These are phyloP conservation scores for Colletotrichum costaricense DNA, from an alignment of 2,329 filamentous ascomycete genomes.

Conservation along the genomic window DNA sequence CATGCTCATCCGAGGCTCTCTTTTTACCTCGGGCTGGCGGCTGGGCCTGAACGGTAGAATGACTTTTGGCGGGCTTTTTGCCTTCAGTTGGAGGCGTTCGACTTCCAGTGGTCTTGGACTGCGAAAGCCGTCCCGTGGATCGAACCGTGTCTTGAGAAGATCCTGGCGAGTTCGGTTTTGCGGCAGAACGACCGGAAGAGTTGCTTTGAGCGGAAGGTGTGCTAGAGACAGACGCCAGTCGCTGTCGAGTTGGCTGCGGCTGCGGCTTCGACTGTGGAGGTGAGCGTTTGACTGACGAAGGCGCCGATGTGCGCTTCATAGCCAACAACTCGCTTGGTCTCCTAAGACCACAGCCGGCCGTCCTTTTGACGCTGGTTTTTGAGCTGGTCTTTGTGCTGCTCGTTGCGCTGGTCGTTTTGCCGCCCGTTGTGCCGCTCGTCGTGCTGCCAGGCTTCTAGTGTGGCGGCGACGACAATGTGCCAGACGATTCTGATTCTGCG, in stretches of 20 bases:
- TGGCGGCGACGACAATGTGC: conserved; percentile 66
- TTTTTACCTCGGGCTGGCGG: not conserved
- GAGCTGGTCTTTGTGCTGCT: not conserved
- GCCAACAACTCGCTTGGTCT: not conserved
- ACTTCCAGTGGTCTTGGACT: not conserved
- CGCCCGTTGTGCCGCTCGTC: not conserved
- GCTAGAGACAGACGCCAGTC: not conserved
- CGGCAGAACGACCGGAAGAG: not conserved
- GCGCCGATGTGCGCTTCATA: not conserved
- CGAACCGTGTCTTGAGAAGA: not conserved
- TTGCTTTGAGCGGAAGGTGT: not conserved
- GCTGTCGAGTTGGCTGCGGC: not conserved
- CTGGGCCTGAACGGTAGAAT: not conserved
- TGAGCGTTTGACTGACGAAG: not conserved
- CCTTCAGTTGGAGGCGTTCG: not conserved
- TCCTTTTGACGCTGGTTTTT: not conserved
- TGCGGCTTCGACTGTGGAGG: not conserved
- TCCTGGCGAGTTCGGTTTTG: not conserved
- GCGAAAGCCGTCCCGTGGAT: not conserved
- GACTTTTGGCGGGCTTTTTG: not conserved
- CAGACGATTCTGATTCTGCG: conserved; percentile 67
- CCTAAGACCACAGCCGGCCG: not conserved
- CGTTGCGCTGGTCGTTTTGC: not conserved
- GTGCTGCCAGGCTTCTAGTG: conserved; percentile 23
- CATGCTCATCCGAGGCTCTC: not conserved